These are phyloP conservation scores for Stramenopiles sp. DNA, from an alignment of 352 stramenopile species.

Conservation along the genomic window DNA sequence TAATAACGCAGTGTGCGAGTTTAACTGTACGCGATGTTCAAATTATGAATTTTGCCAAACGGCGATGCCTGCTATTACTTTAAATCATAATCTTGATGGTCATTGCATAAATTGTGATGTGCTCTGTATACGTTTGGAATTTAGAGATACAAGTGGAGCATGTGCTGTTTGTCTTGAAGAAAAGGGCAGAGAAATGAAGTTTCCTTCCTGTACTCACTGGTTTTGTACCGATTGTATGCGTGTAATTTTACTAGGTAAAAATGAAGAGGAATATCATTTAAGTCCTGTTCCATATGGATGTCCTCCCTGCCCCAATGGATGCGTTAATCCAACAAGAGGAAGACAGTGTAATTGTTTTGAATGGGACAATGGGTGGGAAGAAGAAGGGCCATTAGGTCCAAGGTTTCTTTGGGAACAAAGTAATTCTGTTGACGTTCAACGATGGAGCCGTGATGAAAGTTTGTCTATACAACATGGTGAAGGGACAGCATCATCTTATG, in stretches of 20 bases:
- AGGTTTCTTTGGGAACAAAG: neutral
- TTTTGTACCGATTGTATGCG: neutral
- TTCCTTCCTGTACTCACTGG: neutral
- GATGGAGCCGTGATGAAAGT: neutral
- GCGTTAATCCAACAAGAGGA: neutral
- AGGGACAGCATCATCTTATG: neutral
- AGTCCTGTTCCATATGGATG: neutral
- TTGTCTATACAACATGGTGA: neutral
- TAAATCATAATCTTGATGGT: neutral
- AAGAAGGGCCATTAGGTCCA: too few relatives aligned
- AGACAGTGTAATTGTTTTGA: neutral
- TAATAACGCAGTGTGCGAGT: neutral
- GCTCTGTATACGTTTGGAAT: neutral
- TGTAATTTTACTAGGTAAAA: neutral
- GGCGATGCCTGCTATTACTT: neutral
- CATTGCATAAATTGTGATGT: neutral
- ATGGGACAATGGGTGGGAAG: neutral
- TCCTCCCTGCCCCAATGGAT: neutral
- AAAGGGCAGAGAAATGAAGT: neutral
- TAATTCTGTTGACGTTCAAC: neutral
- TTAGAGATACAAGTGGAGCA: neutral
- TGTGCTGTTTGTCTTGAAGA: neutral
- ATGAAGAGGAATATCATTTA: neutral
- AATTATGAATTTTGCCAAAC: neutral
- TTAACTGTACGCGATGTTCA: neutral